Conservation (phyloP, 169 alveolate species). For the Cystoisospora suis region DNA sequence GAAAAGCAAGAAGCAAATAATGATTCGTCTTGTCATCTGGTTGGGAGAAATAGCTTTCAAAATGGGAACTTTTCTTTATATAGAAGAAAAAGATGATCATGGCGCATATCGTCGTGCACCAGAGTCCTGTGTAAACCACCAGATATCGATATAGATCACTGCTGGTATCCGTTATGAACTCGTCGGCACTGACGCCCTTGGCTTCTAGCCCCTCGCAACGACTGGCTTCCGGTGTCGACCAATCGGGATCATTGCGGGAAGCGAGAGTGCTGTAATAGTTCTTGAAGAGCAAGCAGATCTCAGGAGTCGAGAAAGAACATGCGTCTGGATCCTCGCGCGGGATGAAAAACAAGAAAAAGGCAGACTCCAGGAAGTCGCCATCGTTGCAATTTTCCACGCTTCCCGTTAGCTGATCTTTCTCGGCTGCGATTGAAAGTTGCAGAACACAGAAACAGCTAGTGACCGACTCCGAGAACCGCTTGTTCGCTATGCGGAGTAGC, state of each 20-base stretch:
- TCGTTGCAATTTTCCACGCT: not conserved
- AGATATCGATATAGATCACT: conserved; percentile 5
- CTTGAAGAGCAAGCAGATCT: not conserved
- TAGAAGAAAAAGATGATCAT: not conserved
- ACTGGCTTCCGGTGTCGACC: not conserved
- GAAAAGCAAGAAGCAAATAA: not conserved
- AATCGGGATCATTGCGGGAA: not conserved
- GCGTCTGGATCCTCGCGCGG: not conserved
- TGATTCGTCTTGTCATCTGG: not conserved
- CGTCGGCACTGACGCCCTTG: not conserved
- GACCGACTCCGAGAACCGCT: too few species aligned
- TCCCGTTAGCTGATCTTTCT: not conserved
- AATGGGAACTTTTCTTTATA: not conserved
- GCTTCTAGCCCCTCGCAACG: not conserved
- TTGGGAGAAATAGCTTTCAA: not conserved
- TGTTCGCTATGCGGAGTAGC: too few species aligned
- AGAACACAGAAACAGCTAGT: too few species aligned
- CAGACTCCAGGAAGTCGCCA: not conserved
- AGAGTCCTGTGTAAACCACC: not conserved
- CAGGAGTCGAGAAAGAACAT: not conserved
- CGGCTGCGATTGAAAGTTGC: too few species aligned
- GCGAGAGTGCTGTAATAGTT: not conserved
- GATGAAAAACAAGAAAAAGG: not conserved
- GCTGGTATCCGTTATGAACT: not conserved
- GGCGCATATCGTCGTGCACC: not conserved